Base-by-base conservation (phyloP, 805 yeast genomes). In the Hanseniaspora occidentalis region DNA sequence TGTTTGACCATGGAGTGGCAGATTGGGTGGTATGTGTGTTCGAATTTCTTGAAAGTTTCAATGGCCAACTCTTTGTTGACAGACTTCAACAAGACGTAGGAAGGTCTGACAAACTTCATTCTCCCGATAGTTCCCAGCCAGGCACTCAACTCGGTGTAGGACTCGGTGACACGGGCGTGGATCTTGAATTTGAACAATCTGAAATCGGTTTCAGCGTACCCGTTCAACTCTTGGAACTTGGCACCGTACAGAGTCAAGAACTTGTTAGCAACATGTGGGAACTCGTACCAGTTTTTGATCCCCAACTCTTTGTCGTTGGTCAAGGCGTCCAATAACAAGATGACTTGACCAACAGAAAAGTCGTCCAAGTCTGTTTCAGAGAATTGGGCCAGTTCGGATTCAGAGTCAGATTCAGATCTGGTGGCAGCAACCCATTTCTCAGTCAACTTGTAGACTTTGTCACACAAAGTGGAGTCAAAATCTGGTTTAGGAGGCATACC, bases 121-220 rank as follows among this genome's bases (percentile, higher is more conserved):
- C 96, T 73, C 17, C 96, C 96, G 18, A 86, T 92, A 2, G 88
- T 77, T 10, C 89, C 94, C 41, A 86, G 69, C 95, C 95, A 86
- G 40, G 75, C 73, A 3, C 94, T 85, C 36, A 86, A 63, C 35
- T 60, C 62, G 42, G 60, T 62, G 56, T 79, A 72, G 39, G 65
- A 63, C 25, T 65, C 58, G 10, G 54, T 45, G 41, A 74, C 62
- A 22, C 67, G 62, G 23, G 79, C 80, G 0, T 67, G 61, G 6
- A 84, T 66, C 49, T 81, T 77, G 40, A 85, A 68, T 44, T 77
- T 66, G 57, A 69, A 84, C 79, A 84, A 81, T 56, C 94, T 73
- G 62, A 79, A 79, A 34, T 79, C 66, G 38, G 86, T 80, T 59
- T 86, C 96, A 0, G 94, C 83, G 58, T 86, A 86, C 43, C 69